Evolutionary conservation across 1,284 basidiomycete genomes (phyloP).

Genomic region (Pseudozyma tsukubaensis): DNA sequence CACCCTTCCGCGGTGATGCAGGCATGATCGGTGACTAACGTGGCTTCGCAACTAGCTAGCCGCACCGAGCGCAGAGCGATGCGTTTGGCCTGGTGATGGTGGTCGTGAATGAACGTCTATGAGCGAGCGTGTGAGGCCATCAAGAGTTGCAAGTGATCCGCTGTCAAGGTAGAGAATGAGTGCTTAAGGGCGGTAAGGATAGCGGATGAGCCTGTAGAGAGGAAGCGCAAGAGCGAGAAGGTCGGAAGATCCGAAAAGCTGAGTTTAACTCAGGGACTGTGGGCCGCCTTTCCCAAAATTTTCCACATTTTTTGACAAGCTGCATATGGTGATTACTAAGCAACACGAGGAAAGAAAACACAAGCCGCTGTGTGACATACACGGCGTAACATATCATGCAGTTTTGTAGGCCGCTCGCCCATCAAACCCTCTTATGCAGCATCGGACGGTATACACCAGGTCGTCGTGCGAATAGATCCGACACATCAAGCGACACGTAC

Average conservation of each 20-base stretch:
- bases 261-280: constrained; percentile 10
- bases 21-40: constrained; percentile 17
- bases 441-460: no score
- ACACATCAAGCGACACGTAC: no score
- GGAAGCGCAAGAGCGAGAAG: constrained; percentile 5
- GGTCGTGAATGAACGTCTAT: background rate
- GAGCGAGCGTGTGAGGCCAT: background rate
- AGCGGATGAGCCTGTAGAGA: background rate
- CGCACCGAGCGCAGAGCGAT: background rate
- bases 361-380: no score
- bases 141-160: background rate
- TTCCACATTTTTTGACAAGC: constrained; percentile 20
- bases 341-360: background rate
- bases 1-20: constrained; percentile 24
- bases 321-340: constrained; percentile 35
- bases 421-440: no score
- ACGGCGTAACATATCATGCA: no score
- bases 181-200: background rate
- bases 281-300: constrained; percentile 36
- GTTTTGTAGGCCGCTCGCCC: no score
- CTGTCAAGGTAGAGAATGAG: background rate
- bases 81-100: background rate
- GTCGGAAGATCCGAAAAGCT: constrained; percentile 18
- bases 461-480: no score
- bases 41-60: background rate